A percentile compares a stretch with the other conserved stretches of the same genome.
These are phyloP conservation scores for Cornus florida DNA, from an alignment of 148 eudicot genomes.

Conservation along the genomic window DNA sequence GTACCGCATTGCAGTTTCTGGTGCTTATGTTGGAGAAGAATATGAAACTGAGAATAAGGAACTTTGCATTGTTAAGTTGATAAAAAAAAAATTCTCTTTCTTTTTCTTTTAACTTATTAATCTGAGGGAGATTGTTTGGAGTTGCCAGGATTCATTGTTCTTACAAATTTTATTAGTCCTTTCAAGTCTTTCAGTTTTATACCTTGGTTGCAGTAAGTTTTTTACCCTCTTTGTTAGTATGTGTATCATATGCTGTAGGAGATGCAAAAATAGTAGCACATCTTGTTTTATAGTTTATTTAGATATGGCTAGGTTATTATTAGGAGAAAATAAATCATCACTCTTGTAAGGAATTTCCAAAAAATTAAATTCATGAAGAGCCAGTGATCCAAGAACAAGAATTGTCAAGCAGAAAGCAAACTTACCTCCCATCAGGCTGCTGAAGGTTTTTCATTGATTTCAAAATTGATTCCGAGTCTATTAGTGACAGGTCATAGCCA, in stretches of 20 bases:
- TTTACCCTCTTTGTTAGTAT: too few species aligned
- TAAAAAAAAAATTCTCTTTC: background rate
- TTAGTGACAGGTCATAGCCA: constrained; percentile 62
- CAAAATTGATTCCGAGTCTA: constrained; percentile 48
- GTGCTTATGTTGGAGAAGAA: too few species aligned
- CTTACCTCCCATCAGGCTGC: constrained; percentile 83
- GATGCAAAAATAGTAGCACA: background rate
- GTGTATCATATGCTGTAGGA: too few species aligned
- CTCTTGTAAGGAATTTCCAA: background rate
- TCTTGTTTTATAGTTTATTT: background rate
- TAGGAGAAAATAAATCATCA: background rate
- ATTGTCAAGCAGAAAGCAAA: constrained; percentile 7
- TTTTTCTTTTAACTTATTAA: background rate
- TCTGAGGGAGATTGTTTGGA: background rate
- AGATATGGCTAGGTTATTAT: background rate
- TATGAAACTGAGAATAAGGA: background rate
- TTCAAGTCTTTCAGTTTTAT: too few species aligned
- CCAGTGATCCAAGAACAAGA: background rate
- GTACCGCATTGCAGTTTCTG: too few species aligned
- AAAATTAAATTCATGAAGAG: background rate
- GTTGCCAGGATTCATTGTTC: background rate
- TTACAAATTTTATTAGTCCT: too few species aligned
- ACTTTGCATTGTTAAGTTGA: background rate
- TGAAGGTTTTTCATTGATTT: constrained; percentile 82
- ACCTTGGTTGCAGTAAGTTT: too few species aligned